These are phyloP conservation scores for Modicella reniformis DNA, from an alignment of 371 early-diverging fungal species.

Conservation along the genomic window DNA sequence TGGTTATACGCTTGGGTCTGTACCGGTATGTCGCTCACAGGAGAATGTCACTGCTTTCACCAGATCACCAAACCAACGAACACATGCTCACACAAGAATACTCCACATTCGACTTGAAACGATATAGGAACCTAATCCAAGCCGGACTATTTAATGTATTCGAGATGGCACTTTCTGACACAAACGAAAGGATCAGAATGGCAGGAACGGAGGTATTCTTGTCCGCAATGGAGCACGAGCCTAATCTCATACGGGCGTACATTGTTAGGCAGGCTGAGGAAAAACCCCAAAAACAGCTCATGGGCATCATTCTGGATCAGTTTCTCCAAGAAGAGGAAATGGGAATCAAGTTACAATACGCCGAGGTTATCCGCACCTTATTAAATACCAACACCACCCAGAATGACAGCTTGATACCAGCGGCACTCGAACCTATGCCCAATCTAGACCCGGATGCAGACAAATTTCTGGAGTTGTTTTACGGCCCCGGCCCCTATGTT, in stretches of 20 bases:
- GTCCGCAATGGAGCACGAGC: conserved; percentile 83
- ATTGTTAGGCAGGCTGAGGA: conserved; percentile 70
- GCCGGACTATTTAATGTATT: conserved; percentile 83
- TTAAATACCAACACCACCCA: conserved; percentile 70
- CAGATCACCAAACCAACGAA: not conserved
- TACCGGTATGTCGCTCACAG: conserved; percentile 52
- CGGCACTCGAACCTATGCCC: conserved; percentile 31
- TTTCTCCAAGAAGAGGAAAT: conserved; percentile 68
- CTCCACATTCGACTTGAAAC: not conserved
- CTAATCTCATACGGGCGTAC: conserved; percentile 75
- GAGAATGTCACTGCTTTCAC: not conserved
- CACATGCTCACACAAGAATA: not conserved
- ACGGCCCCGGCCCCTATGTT: conserved; percentile 70
- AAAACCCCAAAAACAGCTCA: conserved; percentile 59
- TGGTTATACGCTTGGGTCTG: conserved; percentile 63
- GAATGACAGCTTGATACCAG: conserved; percentile 43
- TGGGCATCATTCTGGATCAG: conserved; percentile 72
- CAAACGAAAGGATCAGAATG: conserved; percentile 62
- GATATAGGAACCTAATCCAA: conserved; percentile 67
- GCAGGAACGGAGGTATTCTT: conserved; percentile 76
- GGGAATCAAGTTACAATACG: conserved; percentile 74
- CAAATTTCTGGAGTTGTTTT: conserved; percentile 79
- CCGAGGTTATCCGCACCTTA: conserved; percentile 77
- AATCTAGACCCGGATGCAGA: conserved; percentile 73
- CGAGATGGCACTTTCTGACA: conserved; percentile 67